Evolutionary conservation across 306 rosid genomes (phyloP), one percentile per base, ranked within the genome.

Genomic region (Vigna mungo): DNA sequence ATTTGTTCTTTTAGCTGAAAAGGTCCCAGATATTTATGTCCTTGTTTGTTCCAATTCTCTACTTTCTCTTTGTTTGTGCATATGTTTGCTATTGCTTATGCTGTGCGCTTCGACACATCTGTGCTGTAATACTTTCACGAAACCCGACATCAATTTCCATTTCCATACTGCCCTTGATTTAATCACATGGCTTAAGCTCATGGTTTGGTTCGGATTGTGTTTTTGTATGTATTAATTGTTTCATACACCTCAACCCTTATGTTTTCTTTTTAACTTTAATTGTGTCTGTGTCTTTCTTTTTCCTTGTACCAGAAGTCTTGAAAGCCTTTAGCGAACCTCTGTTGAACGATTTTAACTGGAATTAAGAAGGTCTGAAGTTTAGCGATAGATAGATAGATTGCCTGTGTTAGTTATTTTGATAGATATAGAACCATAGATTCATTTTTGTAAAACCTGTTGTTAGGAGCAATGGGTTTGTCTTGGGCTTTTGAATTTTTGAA

Each of bases 1-100:
- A 15, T 71, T 59, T 55, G 15, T 32, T 30, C 70, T 74, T 61
- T 2, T 36, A 56, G 73, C 72, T 71, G 53, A 64, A 74, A 76
- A 76, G 0, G 36, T 14, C 52, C 43, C 5, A 5, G 21, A 7
- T 63, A 39, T 61, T 27, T 64, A 10, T 10, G 14, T 15, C 9
- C 30, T 30, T 15, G 17, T 41, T 20, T 34, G 55, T 76, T 75
- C 27, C 46, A 25, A 6, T 78, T 72, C 64, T 2, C 46, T 14
- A 27, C 7, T 58, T 59, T 25, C 41, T 27, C 16, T 51, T 80
- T 4, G 39, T 17, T 53, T 71, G 36, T 15, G 72, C 60, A 17
- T 18, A 2, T 17, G 10, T 6, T 53, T 79, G 37, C 63, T 47
- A 49, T 63, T 56, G 61, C 34, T 53, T 64, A 9, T 37, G 51